These are phyloP conservation scores for Earliella scabrosa DNA, from an alignment of 1,284 basidiomycete genomes.

Conservation along the genomic window DNA sequence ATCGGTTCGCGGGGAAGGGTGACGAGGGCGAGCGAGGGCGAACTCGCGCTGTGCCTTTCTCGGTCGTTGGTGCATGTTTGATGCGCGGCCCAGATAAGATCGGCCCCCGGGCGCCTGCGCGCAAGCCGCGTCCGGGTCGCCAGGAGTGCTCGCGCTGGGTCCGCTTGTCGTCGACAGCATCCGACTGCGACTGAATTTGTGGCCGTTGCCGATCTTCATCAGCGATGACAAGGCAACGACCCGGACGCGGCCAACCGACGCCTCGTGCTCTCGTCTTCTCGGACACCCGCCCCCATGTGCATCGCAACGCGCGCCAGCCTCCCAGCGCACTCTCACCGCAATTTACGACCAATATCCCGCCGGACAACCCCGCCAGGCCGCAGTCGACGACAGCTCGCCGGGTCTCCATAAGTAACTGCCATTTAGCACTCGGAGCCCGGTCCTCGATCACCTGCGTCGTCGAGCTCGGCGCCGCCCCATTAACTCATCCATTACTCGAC, in stretches of 20 bases:
- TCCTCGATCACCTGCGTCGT: neutral
- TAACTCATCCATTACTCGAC: constrained; percentile 5
- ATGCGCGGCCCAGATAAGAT: constrained; percentile 25
- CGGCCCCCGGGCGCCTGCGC: neutral
- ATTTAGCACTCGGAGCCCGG: constrained; percentile 1
- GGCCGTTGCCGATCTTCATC: constrained; percentile 26
- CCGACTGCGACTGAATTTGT: constrained; percentile 23
- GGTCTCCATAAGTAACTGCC: constrained; percentile 4
- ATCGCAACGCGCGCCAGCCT: constrained; percentile 4
- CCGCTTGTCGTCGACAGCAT: constrained; percentile 13
- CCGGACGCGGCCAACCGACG: constrained; percentile 16
- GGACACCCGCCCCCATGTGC: constrained; percentile 14
- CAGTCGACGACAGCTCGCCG: no score
- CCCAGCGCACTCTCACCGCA: constrained; percentile 20
- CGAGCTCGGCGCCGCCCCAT: constrained; percentile 7
- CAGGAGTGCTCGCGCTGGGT: constrained; percentile 14
- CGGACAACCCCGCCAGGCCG: no score
- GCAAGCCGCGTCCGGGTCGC: constrained; percentile 14
- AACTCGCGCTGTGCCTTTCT: neutral
- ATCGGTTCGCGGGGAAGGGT: neutral
- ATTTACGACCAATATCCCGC: constrained; percentile 5
- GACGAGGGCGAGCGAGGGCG: neutral
- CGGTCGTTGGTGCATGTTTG: constrained; percentile 17
- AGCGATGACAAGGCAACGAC: constrained; percentile 25
- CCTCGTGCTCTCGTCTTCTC: constrained; percentile 16